These are phyloP conservation scores for Sphaerulina musiva DNA, from an alignment of 2,329 filamentous ascomycete genomes.

Conservation along the genomic window DNA sequence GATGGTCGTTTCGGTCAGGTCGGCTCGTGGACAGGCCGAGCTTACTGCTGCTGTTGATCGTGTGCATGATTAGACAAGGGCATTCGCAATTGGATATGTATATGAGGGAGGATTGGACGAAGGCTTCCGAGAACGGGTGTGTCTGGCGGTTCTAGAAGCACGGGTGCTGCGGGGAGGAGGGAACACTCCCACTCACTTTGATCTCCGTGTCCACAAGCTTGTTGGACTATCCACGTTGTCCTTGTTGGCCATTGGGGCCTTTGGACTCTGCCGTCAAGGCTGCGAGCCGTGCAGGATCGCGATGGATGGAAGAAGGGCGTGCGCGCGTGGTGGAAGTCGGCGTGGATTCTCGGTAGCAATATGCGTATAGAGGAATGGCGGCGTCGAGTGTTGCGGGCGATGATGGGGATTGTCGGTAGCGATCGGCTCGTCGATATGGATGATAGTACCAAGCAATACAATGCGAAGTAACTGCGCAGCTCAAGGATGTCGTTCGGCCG, in stretches of 20 bases:
- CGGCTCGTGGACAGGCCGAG: slow-evolving; percentile 77
- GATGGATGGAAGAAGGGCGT: neutral
- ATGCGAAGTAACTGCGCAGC: no score
- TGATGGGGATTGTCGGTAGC: neutral
- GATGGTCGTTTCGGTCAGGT: slow-evolving; percentile 43
- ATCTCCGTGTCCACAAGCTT: slow-evolving; percentile 68
- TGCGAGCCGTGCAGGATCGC: neutral
- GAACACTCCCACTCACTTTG: slow-evolving; percentile 55
- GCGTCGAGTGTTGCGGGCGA: neutral
- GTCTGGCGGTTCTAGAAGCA: neutral
- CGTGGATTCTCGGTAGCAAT: neutral
- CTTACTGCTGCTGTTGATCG: slow-evolving; percentile 64
- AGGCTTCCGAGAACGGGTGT: neutral
- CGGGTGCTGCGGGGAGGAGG: neutral
- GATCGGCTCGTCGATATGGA: no score
- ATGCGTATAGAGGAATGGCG: neutral
- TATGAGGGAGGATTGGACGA: neutral
- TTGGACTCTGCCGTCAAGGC: neutral
- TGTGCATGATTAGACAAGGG: slow-evolving; percentile 22
- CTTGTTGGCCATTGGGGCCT: slow-evolving; percentile 28
- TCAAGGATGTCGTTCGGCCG: no score
- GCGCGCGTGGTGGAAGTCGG: neutral
- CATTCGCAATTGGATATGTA: slow-evolving; percentile 5
- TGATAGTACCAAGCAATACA: no score
- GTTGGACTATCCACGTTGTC: slow-evolving; percentile 32